Base-by-base conservation (phyloP, 352 stramenopile species). In the Phytopythium kandeliae region DNA sequence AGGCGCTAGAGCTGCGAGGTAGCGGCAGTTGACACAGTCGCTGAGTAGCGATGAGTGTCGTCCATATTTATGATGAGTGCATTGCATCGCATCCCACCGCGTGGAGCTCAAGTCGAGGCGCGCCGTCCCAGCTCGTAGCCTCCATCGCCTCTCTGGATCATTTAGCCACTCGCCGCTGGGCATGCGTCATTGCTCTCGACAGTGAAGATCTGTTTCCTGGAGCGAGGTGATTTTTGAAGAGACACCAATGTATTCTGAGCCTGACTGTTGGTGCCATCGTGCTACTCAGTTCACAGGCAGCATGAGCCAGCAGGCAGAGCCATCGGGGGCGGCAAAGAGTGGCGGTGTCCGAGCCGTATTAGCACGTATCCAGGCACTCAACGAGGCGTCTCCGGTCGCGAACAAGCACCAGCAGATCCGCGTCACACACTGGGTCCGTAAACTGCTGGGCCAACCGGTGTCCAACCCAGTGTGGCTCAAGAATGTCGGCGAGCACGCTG, bases 341-440 rank as follows among this genome's bases (percentile, higher is more conserved):
- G 58, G 78, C 13, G 41, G 62, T 7, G 44, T 86, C 13, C 62
- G 64, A 10, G 51, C 69, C 7, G 60, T 65, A 19, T 57, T 89
- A 0, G 53, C 58, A 36, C 62, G 48, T n/a, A 63, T 79, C n/a
- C 65, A 73, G 24, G 70, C 69, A 30, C 61, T 85, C 15, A 78
- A 60, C 36, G 41, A 34, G 10, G 31, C 53, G 22, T 46, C 45
- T 25, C 44, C 43, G 9, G 55, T 25, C 3, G 47, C 51, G 17
- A 66, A 17, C 47, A 81, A 80, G n/a, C 74, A 87, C 55, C 62
- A 85, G 60, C 69, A 76, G 22, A 84, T 87, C 51, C 75, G 76
- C 38, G 51, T 87, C 47, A 63, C 41, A 13, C 74, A 82, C 47
- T 89, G 75, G 74, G 50, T 86, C 35, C 58, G 59, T 4, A 85